Evolutionary conservation across 805 yeast genomes (phyloP), one percentile per base, ranked within the genome.

Genomic region (Starmerella lactis-condensi): DNA sequence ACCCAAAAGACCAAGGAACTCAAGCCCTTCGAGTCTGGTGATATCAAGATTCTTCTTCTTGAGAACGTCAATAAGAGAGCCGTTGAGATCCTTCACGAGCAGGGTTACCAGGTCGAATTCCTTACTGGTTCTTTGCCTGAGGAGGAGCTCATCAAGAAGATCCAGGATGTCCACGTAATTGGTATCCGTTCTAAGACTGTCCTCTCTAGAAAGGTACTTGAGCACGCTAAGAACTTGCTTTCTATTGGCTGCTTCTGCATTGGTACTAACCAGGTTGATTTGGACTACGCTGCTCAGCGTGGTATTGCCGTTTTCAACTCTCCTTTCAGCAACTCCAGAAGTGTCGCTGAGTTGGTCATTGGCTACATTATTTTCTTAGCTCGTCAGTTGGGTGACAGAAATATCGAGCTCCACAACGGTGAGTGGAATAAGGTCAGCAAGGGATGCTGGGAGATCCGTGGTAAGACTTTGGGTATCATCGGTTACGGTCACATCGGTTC

Each of bases 401-500:
- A 93, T 22, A 75, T 75, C 43, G 98, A 89, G 64, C 54, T 89
- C 64, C 98, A 85, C 64, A 69, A 85, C 33, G 95, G 95, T 43
- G 73, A 85, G 40, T 89, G 98, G 98, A 89, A 89, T 65, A 89
- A 89, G 63, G 95, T 85, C 46, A 65, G 77, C 48, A 66, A 79
- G 44, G 82, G 69, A 57, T 89, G 98, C 62, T 89, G 96, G 96
- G 98, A 89, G 62, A 83, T 89, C 46, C 77, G 98, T 62, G 98
- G 98, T 45, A 89, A 89, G 60, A 85, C 98, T 29, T 65, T 89
- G 47, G 98, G 98, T 39, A 89, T 89, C 50, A 66, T 89, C 24
- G 98, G 98, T 46, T 89, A 89, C 51, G 98, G 98, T 48, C 98
- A 89, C 58, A 89, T 89, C 61, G 98, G 98, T 47, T 62, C 96